These are phyloP conservation scores for Phlebiopsis gigantea DNA, from an alignment of 768 basidiomycete species.

Conservation along the genomic window DNA sequence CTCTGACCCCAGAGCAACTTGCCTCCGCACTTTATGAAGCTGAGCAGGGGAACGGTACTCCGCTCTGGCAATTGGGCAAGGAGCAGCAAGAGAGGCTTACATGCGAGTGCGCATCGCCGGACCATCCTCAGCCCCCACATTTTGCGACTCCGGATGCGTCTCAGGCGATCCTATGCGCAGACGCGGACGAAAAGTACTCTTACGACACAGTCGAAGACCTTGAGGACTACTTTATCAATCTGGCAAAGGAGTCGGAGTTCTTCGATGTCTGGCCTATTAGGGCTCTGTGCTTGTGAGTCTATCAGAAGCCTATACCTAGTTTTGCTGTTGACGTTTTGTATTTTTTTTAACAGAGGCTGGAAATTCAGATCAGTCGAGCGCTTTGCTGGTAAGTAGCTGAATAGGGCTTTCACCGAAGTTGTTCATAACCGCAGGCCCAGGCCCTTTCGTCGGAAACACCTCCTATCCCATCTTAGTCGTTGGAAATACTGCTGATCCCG, in stretches of 20 bases:
- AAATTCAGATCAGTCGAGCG: background rate
- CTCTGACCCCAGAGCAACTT: background rate
- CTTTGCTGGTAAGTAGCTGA: too few species aligned
- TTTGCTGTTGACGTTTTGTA: too few species aligned
- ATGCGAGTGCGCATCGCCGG: background rate
- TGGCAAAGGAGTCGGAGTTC: background rate
- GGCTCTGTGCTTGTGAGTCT: background rate
- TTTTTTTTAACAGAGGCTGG: background rate
- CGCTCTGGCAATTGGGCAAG: background rate
- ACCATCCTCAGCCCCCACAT: background rate
- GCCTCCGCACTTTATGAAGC: conserved; percentile 3
- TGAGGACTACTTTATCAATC: background rate
- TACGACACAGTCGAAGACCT: background rate
- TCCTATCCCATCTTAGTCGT: background rate
- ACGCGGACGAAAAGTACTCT: background rate
- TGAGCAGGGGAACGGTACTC: conserved; percentile 5
- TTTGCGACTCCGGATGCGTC: background rate
- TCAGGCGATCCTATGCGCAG: background rate
- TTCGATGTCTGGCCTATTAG: background rate
- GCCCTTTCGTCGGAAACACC: background rate
- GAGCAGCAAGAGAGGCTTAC: background rate
- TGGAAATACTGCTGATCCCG: conserved; percentile 22
- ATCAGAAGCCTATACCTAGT: background rate
- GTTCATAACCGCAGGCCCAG: background rate
- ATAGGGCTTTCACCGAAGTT: background rate